A percentile compares a stretch with the other conserved stretches of the same genome.
These are phyloP conservation scores for Boletus rufocinnamomeus DNA, from an alignment of 768 basidiomycete genomes.

Conservation along the genomic window DNA sequence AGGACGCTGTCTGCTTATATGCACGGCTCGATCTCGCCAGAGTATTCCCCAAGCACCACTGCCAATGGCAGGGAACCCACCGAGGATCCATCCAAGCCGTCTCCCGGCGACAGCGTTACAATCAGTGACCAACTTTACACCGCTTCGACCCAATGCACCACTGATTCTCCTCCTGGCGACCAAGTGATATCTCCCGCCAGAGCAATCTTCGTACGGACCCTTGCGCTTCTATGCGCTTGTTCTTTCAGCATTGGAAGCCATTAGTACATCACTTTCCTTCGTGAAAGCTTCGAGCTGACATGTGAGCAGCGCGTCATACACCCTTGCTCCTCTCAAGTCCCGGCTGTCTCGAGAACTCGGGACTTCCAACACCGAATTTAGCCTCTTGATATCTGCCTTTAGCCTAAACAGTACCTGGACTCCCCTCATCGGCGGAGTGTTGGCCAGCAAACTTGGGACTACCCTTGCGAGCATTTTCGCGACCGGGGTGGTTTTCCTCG, in stretches of 20 bases:
- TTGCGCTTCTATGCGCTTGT: constrained; percentile 73
- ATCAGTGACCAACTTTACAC: background rate
- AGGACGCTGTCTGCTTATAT: constrained; percentile 2
- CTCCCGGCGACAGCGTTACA: background rate
- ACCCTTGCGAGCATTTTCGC: constrained; percentile 72
- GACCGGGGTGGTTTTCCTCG: constrained; percentile 68
- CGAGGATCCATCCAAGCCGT: background rate
- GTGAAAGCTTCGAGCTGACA: constrained; percentile 3
- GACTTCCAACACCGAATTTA: constrained; percentile 76
- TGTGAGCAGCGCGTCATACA: constrained; percentile 59
- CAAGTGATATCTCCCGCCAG: constrained; percentile 30
- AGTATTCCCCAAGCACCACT: background rate
- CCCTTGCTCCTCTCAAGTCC: constrained; percentile 78
- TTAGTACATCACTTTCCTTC: constrained; percentile 49
- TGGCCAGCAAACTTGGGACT: constrained; percentile 71
- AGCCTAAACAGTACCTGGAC: constrained; percentile 78
- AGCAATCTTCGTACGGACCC: constrained; percentile 51
- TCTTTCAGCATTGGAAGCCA: constrained; percentile 76
- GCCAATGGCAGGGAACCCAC: background rate
- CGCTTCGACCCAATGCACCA: background rate
- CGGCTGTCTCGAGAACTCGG: constrained; percentile 67
- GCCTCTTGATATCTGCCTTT: constrained; percentile 73
- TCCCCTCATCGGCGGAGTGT: constrained; percentile 73
- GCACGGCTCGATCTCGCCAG: constrained; percentile 4
- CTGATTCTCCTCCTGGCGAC: background rate